Base-by-base conservation (phyloP, 140 eudicot species). In the Erigeron philadelphicus region DNA sequence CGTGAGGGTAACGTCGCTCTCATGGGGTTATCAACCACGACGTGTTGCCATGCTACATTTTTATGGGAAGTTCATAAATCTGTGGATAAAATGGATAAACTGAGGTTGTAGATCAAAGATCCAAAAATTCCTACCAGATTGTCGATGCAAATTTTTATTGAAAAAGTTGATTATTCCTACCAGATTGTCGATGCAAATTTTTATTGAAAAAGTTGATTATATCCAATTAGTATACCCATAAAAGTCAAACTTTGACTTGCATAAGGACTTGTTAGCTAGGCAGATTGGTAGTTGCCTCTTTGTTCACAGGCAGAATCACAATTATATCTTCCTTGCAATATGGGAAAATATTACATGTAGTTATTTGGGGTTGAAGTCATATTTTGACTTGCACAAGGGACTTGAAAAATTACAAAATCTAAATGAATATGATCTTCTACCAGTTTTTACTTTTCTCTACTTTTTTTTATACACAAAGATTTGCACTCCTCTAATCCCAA, bases 401-500 rank as follows among this genome's bases (percentile, higher is more conserved):
- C 72, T 53, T 49, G 49, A 74, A 74, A 74, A 11, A 4, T 44
- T 53, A 50, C 42, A 40, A 60, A 42, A 42, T 45, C 45, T 66
- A 74, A 56, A 74, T 57, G 19, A 17, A 50, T 50, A 17, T n/a
- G 12, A 12, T 17, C 7, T n/a, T 50, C 56, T 50, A 50, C 56
- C 58, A 13, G 58, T 53, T 53, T 53, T 16, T 53, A 67, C 65
- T 8, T 47, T 61, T 67, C 45, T 31, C 69, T 67, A 67, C 44
- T 48, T 60, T 58, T 47, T 67, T 61, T 21, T 61, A 61, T 61
- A 42, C 75, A 76, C 65, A 76, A 60, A 58, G 16, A 76, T 60
- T 70, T 76, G 58, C 75, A 69, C 66, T 62, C 75, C 75, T 46
- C 18, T 63, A 63, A 42, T 63, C 72, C 55, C 67, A 76, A 63